phyloP scores from a whole-genome alignment of 1,284 basidiomycete species.

The Sphagnurus paluster region DNA sequence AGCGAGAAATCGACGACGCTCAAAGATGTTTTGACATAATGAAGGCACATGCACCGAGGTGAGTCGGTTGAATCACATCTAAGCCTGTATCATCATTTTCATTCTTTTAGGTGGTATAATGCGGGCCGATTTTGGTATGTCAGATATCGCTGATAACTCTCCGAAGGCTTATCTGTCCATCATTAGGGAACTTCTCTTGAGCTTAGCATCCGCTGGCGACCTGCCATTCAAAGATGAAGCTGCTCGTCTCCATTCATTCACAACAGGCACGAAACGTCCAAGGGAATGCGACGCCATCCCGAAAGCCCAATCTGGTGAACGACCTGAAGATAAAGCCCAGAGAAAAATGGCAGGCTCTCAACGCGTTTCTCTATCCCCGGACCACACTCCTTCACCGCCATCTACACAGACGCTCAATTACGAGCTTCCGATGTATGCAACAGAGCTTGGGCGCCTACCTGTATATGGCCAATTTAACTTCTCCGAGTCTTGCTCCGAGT shows the following conservation, averaged over 20 bases:
- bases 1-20: slow-evolving; percentile 54
- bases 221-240: slow-evolving; percentile 20
- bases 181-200: slow-evolving; percentile 34
- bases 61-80: slow-evolving; percentile 3
- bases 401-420: slow-evolving; percentile 23
- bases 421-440: slow-evolving; percentile 33
- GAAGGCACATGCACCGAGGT: slow-evolving; percentile 45
- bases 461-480: slow-evolving; percentile 39
- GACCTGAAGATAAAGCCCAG: slow-evolving; percentile 10
- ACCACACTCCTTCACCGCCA: slow-evolving; percentile 4
- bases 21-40: slow-evolving; percentile 53
- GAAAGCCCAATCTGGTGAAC: neutral
- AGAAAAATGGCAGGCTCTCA: slow-evolving; percentile 22
- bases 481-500: slow-evolving; percentile 29
- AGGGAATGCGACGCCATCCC: slow-evolving; percentile 21
- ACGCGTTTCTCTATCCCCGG: slow-evolving; percentile 13
- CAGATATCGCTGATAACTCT: neutral
- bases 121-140: slow-evolving; percentile 43
- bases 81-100: neutral
- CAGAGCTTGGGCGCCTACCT: slow-evolving; percentile 36
- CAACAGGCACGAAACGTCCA: slow-evolving; percentile 13
- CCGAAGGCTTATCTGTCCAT: neutral
- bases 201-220: slow-evolving; percentile 34
- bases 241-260: neutral
- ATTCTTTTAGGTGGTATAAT: slow-evolving; percentile 34